Base-by-base conservation (phyloP, 2,329 filamentous ascomycete species). In the Fusarium verticillioides region DNA sequence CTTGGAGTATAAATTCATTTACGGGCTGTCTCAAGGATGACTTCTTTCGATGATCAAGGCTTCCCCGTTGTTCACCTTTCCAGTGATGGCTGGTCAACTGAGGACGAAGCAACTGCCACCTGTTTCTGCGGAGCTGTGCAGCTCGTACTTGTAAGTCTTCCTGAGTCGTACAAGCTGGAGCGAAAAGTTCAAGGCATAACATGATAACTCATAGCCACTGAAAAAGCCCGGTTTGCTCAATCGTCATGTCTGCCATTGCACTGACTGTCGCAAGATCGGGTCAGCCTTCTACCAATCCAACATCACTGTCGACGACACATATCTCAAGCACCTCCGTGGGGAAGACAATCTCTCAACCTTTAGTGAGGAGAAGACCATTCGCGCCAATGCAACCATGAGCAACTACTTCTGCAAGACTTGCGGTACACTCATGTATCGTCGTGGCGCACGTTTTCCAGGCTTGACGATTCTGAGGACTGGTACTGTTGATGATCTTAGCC, bases 381-480 rank as follows among this genome's bases (percentile, higher is more conserved):
- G 56, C 9, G 56, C 56, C 43, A 37, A 59, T 21, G 56, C 43
- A 21, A 59, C 32, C 42, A 92, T 92, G 90, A 87, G 86, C 12
- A 91, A 92, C 75, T 82, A 85, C 76, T 92, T 92, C 79, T 92
- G 90, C 72, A 80, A 76, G 1, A 86, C 82, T 0, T 92, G 90
- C 75, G 90, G 90, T 1, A 86, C 86, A 0, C 83, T 91, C 9
- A 87, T 92, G 88, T 91, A 90, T 73, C 84, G 90, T 2, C 78
- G 84, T 13, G 81, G 85, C 9, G 75, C 79, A 2, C 81, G 76
- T 0, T 86, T 83, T 60, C 87, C 88, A 0, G 87, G 83, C 0
- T 64, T 67, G 47, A 86, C 79, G 42, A 86, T 91, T 52, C 59
- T 88, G 66, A 81, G 90, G 0, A 85, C 90, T 56, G 90, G 90